phyloP scores from a whole-genome alignment of 225 moss, liverwort and hornwort genomes.

The Bryoerythrophyllum caledonicum region DNA sequence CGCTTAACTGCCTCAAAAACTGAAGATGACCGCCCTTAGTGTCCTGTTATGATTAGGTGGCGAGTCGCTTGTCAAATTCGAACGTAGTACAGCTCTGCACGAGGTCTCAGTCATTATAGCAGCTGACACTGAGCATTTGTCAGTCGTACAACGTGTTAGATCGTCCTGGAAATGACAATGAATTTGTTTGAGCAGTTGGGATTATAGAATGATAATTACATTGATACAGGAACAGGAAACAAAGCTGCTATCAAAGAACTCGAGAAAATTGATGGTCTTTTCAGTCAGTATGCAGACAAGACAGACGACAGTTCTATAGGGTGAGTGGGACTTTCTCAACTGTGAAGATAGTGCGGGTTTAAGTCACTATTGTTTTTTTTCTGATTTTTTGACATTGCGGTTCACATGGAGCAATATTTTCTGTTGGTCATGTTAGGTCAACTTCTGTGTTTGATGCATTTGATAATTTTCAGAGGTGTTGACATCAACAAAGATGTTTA shows the following conservation, averaged over 20 bases:
- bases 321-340: conserved; percentile 38
- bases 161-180: not conserved
- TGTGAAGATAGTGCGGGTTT: not conserved
- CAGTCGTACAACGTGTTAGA: not conserved
- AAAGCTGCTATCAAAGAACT: conserved; percentile 90
- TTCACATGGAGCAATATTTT: not conserved
- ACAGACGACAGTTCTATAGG: conserved; percentile 83
- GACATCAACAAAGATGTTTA: not conserved
- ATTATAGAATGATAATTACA: conserved; percentile 17
- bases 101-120: not conserved
- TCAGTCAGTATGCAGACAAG: conserved; percentile 86
- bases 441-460: not conserved
- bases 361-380: not conserved
- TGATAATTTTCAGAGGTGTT: not conserved
- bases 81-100: not conserved
- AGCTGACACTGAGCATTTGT: conserved; percentile 2
- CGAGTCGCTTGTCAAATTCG: conserved; percentile 4
- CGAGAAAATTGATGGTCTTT: conserved; percentile 91
- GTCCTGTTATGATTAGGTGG: not conserved
- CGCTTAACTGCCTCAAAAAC: not conserved
- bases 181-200: not conserved
- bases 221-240: conserved; percentile 58
- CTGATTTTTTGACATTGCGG: not conserved
- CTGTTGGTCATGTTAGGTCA: not conserved
- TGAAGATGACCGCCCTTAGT: conserved; percentile 1